phyloP scores from a whole-genome alignment of 306 rosid genomes.

The Rubus idaeus region DNA sequence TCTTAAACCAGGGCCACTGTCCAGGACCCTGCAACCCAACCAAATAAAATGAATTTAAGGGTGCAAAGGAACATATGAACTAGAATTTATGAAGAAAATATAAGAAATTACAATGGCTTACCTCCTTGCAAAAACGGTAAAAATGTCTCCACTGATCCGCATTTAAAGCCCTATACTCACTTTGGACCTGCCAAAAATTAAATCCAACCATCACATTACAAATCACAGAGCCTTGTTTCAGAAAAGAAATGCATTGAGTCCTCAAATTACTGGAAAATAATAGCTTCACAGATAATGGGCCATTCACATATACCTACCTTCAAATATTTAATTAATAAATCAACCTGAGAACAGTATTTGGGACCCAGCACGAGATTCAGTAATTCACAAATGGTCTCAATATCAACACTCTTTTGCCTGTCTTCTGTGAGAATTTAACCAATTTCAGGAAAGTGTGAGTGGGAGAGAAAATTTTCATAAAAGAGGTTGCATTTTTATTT shows the following conservation, averaged over 20 bases:
- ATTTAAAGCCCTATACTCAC: conserved; percentile 51
- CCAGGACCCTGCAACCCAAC: conserved; percentile 10
- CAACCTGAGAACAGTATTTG: conserved; percentile 48
- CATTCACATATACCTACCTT: conserved; percentile 42
- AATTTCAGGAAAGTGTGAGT: conserved; percentile 5
- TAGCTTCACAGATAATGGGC: neutral
- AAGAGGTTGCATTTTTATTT: neutral
- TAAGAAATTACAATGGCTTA: conserved; percentile 13
- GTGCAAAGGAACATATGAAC: neutral
- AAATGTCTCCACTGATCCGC: conserved; percentile 66
- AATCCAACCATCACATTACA: neutral
- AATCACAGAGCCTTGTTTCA: neutral
- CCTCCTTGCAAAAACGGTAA: conserved; percentile 61
- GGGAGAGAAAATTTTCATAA: neutral
- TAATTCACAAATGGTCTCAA: conserved; percentile 57
- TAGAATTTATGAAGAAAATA: neutral
- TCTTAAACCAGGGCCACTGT: neutral
- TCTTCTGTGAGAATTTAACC: conserved; percentile 47
- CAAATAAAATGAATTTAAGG: neutral
- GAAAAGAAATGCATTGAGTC: neutral
- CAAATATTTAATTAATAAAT: conserved; percentile 45
- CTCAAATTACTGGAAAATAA: neutral
- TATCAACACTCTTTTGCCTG: conserved; percentile 60
- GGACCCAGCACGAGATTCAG: conserved; percentile 50
- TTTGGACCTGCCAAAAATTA: conserved; percentile 50